Base-by-base conservation (phyloP, 257 asterid genomes). In the Leptodermis oblonga region DNA sequence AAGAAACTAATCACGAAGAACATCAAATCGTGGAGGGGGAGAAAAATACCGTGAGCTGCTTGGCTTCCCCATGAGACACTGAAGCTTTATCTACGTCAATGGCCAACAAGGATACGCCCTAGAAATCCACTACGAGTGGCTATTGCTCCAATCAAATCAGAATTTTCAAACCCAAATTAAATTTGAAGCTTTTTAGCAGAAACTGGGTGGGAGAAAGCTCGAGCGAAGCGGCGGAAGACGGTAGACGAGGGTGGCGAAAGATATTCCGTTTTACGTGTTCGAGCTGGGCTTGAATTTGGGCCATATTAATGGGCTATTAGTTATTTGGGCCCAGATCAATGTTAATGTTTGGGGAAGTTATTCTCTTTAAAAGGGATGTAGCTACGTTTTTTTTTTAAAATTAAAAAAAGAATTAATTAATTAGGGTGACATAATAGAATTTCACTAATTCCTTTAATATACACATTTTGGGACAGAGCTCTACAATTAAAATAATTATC, bases 61-160 rank as follows among this genome's bases (percentile, higher is more conserved):
- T 1, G 73, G 73, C 63, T 74, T 74, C 46, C 78, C 78, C 78
- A 74, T 74, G 37, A 39, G 33, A 18, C 18, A n/a, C n/a, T 60
- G 22, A 60, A 60, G 65, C 43, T 59, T 15, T 17, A 15, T 59
- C 65, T 15, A 31, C 31, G 12, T 26, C 46, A 22, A 34, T 43
- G 3, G 55, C 55, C 55, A 23, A n/a, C 23, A 15, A 3, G 42
- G 13, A 12, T 64, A 2, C 46, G 26, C 56, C 69, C 54, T 65
- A 15, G 18, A 28, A 45, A 60, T 18, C 39, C 20, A 26, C 28
- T 56, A 1, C 13, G 11, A 25, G n/a, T 20, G 65, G 15, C 3
- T 12, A 45, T 48, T 17, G 20, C 23, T 48, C 23, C 25, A 18
- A 48, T 4, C 18, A 48, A 56, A 30, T 34, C 12, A 18, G 64